phyloP scores from a whole-genome alignment of 768 basidiomycete species.

The Suillus lakei region DNA sequence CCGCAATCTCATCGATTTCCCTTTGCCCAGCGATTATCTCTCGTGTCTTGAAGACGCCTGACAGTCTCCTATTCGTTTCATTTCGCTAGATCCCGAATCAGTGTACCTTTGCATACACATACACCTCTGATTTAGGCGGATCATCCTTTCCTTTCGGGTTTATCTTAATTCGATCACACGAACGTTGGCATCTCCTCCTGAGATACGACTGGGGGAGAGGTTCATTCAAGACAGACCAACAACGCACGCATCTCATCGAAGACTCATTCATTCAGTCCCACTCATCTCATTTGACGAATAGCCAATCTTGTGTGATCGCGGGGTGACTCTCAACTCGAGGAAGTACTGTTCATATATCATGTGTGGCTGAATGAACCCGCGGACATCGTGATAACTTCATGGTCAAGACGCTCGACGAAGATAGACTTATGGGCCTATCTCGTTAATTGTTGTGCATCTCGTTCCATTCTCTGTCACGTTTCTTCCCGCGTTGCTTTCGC shows the following conservation, averaged over 20 bases:
- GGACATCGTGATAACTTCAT: slow-evolving; percentile 8
- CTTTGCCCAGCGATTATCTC: slow-evolving; percentile 10
- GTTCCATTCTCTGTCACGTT: not conserved
- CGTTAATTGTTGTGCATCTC: not conserved
- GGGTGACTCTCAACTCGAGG: not conserved
- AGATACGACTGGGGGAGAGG: not conserved
- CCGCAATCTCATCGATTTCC: slow-evolving; percentile 5
- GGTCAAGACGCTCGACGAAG: not conserved
- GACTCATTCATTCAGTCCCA: slow-evolving; percentile 1
- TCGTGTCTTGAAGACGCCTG: not conserved
- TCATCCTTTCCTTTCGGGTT: slow-evolving; percentile 3
- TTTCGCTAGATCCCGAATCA: slow-evolving; percentile 5
- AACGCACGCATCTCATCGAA: slow-evolving; percentile 8
- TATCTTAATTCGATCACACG: slow-evolving; percentile 6
- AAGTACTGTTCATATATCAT: not conserved
- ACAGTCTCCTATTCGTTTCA: slow-evolving; percentile 2
- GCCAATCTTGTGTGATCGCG: slow-evolving; percentile 2
- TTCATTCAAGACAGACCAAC: slow-evolving; percentile 4
- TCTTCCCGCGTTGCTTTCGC: slow-evolving; percentile 9
- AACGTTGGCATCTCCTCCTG: slow-evolving; percentile 1
- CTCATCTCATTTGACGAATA: slow-evolving; percentile 4
- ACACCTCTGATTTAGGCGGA: slow-evolving; percentile 2
- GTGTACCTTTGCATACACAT: not conserved
- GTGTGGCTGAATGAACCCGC: slow-evolving; percentile 1
- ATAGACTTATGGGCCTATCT: slow-evolving; percentile 5